Evolutionary conservation across 139 green algal species (phyloP).

Genomic region (Choricystis sp.): DNA sequence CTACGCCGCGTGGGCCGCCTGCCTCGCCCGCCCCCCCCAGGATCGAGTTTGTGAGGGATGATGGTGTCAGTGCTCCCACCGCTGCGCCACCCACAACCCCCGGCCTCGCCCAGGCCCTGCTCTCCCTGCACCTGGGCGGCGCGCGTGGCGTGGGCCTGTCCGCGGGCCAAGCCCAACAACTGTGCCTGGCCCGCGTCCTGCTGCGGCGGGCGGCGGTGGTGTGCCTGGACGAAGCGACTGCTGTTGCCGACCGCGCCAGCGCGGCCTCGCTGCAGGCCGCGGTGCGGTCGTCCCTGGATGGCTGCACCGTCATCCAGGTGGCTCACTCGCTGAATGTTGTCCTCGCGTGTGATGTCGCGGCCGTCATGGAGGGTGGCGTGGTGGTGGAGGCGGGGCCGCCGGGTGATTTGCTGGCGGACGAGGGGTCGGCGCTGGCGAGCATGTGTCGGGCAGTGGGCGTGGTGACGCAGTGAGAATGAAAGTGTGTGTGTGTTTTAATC

Average conservation of each 20-base stretch:
- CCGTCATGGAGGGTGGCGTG: constrained; percentile 41
- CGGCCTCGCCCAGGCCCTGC: constrained; percentile 2
- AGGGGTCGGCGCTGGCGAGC: constrained; percentile 6
- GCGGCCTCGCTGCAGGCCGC: constrained; percentile 33
- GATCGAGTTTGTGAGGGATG: background rate
- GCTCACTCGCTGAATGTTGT: constrained; percentile 42
- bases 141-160: constrained; percentile 20
- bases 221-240: constrained; percentile 50
- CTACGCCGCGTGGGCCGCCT: too few relatives aligned
- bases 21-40: too few relatives aligned
- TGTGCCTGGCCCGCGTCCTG: constrained; percentile 54
- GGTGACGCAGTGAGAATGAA: background rate
- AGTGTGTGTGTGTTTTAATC: too few relatives aligned
- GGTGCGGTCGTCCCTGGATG: constrained; percentile 3
- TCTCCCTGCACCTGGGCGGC: constrained; percentile 16
- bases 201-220: constrained; percentile 35
- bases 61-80: background rate
- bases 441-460: constrained; percentile 7
- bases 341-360: constrained; percentile 24
- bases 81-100: background rate
- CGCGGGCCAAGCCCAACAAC: constrained; percentile 57
- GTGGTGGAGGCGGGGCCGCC: constrained; percentile 36
- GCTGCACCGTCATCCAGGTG: constrained; percentile 42
- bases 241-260: constrained; percentile 35
- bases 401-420: constrained; percentile 10